These are phyloP conservation scores for Bjerkandera adusta DNA, from an alignment of 1,284 basidiomycete species.

Conservation along the genomic window DNA sequence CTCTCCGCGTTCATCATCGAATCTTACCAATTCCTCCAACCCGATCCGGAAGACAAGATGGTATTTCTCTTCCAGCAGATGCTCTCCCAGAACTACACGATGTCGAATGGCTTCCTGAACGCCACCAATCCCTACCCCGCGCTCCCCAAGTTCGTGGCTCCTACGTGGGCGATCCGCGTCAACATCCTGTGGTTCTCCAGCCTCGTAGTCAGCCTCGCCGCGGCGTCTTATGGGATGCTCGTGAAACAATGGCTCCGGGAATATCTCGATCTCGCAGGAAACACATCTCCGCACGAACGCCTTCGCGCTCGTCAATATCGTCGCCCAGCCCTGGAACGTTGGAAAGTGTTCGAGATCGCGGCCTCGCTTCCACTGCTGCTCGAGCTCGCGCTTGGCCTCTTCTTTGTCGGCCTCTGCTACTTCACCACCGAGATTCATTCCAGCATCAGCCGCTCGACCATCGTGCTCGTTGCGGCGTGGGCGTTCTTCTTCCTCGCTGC, in stretches of 20 bases:
- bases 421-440: conserved; percentile 6
- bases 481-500: conserved; percentile 4
- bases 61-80: conserved; percentile 3
- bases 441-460: neutral
- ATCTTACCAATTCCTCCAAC: conserved; percentile 4
- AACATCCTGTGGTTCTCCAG: conserved; percentile 10
- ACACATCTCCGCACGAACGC: conserved; percentile 3
- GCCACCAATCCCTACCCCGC: neutral
- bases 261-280: conserved; percentile 4
- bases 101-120: conserved; percentile 4
- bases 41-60: neutral
- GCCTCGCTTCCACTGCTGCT: conserved; percentile 7
- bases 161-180: conserved; percentile 5
- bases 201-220: conserved; percentile 2
- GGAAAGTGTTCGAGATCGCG: conserved; percentile 15
- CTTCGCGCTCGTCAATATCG: conserved; percentile 11
- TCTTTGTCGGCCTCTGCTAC: conserved; percentile 11
- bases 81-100: conserved; percentile 1
- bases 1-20: conserved; percentile 10
- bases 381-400: conserved; percentile 10
- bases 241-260: conserved; percentile 7
- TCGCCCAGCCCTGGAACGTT: neutral
- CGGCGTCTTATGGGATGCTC: conserved; percentile 1
- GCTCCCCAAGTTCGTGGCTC: neutral
- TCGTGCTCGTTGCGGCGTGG: conserved; percentile 3